These are phyloP conservation scores for Pseudozyma tsukubaensis DNA, from an alignment of 1,284 basidiomycete species.

Conservation along the genomic window DNA sequence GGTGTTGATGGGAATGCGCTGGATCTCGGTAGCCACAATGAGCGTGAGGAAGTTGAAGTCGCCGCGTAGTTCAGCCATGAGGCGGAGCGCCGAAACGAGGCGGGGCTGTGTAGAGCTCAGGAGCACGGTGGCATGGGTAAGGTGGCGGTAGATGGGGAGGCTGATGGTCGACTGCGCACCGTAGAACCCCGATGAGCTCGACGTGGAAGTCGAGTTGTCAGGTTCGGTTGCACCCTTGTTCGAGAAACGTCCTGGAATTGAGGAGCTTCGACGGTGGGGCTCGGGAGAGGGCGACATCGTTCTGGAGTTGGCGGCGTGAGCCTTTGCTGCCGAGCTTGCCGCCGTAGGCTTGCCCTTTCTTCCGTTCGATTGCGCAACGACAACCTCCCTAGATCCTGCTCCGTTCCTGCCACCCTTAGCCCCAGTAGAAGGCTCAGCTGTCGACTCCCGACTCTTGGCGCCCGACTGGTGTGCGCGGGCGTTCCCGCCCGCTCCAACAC, in stretches of 20 bases:
- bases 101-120: not conserved
- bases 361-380: too few species aligned
- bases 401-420: not conserved
- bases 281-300: too few species aligned
- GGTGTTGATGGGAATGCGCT: constrained; percentile 4
- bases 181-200: too few species aligned
- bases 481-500: too few species aligned
- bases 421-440: not conserved
- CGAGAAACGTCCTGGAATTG: too few species aligned
- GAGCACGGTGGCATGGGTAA: constrained; percentile 1
- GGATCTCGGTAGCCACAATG: constrained; percentile 8
- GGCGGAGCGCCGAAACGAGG: constrained; percentile 9
- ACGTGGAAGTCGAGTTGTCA: too few species aligned
- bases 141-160: constrained; percentile 2
- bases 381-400: too few species aligned
- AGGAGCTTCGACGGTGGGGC: too few species aligned
- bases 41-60: constrained; percentile 29
- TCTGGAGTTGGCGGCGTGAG: too few species aligned
- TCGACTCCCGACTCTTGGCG: constrained; percentile 1
- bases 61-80: constrained; percentile 26
- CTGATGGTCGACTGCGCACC: not conserved
- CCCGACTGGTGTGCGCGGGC: too few species aligned
- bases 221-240: too few species aligned
- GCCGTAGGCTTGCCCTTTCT: not conserved
- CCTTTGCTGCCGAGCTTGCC: too few species aligned